Evolutionary conservation across 1,284 basidiomycete species (phyloP).

Genomic region (Leccinum pachyderme): DNA sequence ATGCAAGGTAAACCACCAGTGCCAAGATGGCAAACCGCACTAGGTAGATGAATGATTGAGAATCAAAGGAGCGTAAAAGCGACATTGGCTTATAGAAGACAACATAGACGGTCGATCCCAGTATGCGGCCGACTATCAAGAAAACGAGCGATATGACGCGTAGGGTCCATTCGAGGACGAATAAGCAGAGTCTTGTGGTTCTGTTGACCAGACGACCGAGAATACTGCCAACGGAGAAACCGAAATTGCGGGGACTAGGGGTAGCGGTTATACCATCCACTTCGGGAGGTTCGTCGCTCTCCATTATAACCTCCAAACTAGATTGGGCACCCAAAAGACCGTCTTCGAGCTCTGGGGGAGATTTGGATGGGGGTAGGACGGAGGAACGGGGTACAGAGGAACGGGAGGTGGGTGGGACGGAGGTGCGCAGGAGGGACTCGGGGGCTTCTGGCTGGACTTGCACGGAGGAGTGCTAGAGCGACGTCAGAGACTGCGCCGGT

Average conservation of each 20-base stretch:
- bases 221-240: slow-evolving; percentile 46
- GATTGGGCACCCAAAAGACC: slow-evolving; percentile 45
- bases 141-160: slow-evolving; percentile 27
- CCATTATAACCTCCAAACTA: slow-evolving; percentile 57
- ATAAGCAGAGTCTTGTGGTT: slow-evolving; percentile 26
- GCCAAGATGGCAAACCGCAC: slow-evolving; percentile 39
- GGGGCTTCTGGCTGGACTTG: slow-evolving; percentile 16
- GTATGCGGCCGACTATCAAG: slow-evolving; percentile 38
- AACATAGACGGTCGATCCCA: slow-evolving; percentile 43
- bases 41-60: slow-evolving; percentile 32
- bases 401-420: slow-evolving; percentile 26
- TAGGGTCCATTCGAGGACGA: slow-evolving; percentile 42
- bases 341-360: slow-evolving; percentile 29
- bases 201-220: slow-evolving; percentile 47
- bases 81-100: slow-evolving; percentile 43
- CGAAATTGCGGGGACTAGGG: slow-evolving; percentile 22
- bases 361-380: slow-evolving; percentile 36
- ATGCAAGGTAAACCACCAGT: slow-evolving; percentile 41
- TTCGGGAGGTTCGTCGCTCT: slow-evolving; percentile 48
- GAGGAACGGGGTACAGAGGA: slow-evolving; percentile 36
- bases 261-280: slow-evolving; percentile 32
- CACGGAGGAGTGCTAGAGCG: slow-evolving; percentile 34
- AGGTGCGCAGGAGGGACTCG: slow-evolving; percentile 24
- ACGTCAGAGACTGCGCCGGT: slow-evolving; percentile 5
- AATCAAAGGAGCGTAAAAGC: slow-evolving; percentile 35